Conservation (phyloP, 306 rosid species). For the Glycine soja region DNA sequence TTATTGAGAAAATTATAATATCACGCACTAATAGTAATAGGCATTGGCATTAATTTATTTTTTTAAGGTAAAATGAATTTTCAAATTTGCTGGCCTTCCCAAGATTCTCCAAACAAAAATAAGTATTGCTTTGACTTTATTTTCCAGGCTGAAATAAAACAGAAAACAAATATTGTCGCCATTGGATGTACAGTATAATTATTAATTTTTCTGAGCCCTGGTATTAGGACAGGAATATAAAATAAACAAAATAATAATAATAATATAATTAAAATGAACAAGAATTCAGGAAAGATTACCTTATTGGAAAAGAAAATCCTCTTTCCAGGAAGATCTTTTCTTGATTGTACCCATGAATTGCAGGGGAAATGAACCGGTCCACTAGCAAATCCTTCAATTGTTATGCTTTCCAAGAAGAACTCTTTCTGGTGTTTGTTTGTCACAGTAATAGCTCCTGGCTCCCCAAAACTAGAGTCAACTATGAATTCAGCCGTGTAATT, state of each 20-base stretch:
- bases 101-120: neutral
- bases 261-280: neutral
- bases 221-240: neutral
- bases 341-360: slow-evolving; percentile 91
- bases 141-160: slow-evolving; percentile 15
- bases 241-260: neutral
- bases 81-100: neutral
- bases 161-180: neutral
- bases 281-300: slow-evolving; percentile 46
- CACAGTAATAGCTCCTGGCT: slow-evolving; percentile 84
- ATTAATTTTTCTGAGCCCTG: neutral
- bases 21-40: neutral
- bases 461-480: slow-evolving; percentile 76
- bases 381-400: slow-evolving; percentile 80
- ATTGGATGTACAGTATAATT: neutral
- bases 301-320: slow-evolving; percentile 83
- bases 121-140: slow-evolving; percentile 19
- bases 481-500: slow-evolving; percentile 85
- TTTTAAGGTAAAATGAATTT: neutral
- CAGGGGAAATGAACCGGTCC: slow-evolving; percentile 87
- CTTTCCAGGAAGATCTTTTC: slow-evolving; percentile 74
- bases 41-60: neutral
- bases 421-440: slow-evolving; percentile 82
- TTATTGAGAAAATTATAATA: neutral
- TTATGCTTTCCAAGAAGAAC: slow-evolving; percentile 77